These are phyloP conservation scores for Hemileccinum impolitum DNA, from an alignment of 768 basidiomycete genomes.

Conservation along the genomic window DNA sequence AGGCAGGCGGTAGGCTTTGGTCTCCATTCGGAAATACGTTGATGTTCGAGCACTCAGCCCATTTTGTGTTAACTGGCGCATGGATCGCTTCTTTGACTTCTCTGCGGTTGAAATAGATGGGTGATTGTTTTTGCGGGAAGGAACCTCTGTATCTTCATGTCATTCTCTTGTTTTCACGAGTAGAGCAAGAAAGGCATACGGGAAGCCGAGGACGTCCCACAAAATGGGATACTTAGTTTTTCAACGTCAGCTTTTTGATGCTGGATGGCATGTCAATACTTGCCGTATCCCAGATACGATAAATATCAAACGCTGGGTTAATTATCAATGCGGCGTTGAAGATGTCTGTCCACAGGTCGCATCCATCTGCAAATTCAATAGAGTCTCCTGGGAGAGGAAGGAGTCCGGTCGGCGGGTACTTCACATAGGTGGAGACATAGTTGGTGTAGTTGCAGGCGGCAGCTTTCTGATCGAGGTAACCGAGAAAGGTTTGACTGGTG, in stretches of 20 bases:
- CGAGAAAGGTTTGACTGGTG: slow-evolving; percentile 59
- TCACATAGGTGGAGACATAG: slow-evolving; percentile 60
- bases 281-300: slow-evolving; percentile 70
- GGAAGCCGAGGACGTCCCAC: slow-evolving; percentile 84
- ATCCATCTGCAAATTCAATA: slow-evolving; percentile 43
- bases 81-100: slow-evolving; percentile 69
- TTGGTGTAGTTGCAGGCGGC: slow-evolving; percentile 57
- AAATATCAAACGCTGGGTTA: slow-evolving; percentile 77
- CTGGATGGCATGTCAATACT: slow-evolving; percentile 6
- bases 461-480: slow-evolving; percentile 51
- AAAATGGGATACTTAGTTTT: slow-evolving; percentile 50
- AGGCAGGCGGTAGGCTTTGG: slow-evolving; percentile 54
- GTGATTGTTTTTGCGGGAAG: slow-evolving; percentile 52
- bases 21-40: slow-evolving; percentile 65
- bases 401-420: slow-evolving; percentile 62
- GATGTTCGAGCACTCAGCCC: slow-evolving; percentile 60
- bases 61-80: slow-evolving; percentile 56
- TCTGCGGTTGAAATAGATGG: slow-evolving; percentile 65
- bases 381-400: slow-evolving; percentile 69
- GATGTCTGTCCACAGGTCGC: slow-evolving; percentile 67
- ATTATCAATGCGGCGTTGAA: slow-evolving; percentile 56
- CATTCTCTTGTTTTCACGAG: background rate
- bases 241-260: background rate
- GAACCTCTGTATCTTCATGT: slow-evolving; percentile 43
- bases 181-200: slow-evolving; percentile 38